phyloP scores from a whole-genome alignment of 495 filamentous ascomycete species.

The Lindgomyces ingoldianus region DNA sequence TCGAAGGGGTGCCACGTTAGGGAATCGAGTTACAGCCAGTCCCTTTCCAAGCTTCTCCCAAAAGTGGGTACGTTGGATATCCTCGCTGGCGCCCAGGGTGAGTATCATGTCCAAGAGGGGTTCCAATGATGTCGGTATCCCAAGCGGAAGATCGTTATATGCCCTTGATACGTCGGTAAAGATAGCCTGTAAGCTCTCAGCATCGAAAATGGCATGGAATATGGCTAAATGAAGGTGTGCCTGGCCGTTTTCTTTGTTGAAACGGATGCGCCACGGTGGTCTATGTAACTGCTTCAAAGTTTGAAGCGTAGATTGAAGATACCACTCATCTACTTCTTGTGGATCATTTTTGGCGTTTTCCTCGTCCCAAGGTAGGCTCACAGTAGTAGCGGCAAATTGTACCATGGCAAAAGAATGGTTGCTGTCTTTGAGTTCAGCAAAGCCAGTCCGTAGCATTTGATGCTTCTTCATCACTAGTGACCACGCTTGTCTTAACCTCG shows the following conservation, averaged over 20 bases:
- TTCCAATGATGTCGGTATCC: conserved; percentile 41
- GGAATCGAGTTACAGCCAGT: conserved; percentile 63
- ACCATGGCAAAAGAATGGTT: conserved; percentile 67
- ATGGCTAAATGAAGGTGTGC: conserved; percentile 53
- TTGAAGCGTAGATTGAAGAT: conserved; percentile 2
- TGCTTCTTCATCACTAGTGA: conserved; percentile 35
- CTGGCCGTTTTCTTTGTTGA: conserved; percentile 35
- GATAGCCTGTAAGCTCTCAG: conserved; percentile 62
- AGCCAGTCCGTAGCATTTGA: conserved; percentile 46
- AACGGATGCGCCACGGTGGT: conserved; percentile 54
- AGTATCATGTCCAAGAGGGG: conserved; percentile 51
- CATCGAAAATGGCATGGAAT: conserved; percentile 82
- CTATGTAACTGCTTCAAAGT: conserved; percentile 45
- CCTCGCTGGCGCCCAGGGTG: conserved; percentile 42
- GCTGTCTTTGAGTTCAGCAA: conserved; percentile 34
- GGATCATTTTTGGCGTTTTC: conserved; percentile 24
- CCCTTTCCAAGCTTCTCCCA: conserved; percentile 60
- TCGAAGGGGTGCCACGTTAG: conserved; percentile 64
- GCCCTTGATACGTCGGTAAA: conserved; percentile 56
- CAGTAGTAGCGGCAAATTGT: conserved; percentile 47
- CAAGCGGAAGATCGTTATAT: conserved; percentile 41
- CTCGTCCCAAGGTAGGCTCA: conserved; percentile 51
- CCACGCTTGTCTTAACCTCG: conserved; percentile 40
- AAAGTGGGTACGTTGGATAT: conserved; percentile 52
- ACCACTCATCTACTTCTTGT: conserved; percentile 19